phyloP scores from a whole-genome alignment of 179 eudicot species.

The Silene noctiflora region DNA sequence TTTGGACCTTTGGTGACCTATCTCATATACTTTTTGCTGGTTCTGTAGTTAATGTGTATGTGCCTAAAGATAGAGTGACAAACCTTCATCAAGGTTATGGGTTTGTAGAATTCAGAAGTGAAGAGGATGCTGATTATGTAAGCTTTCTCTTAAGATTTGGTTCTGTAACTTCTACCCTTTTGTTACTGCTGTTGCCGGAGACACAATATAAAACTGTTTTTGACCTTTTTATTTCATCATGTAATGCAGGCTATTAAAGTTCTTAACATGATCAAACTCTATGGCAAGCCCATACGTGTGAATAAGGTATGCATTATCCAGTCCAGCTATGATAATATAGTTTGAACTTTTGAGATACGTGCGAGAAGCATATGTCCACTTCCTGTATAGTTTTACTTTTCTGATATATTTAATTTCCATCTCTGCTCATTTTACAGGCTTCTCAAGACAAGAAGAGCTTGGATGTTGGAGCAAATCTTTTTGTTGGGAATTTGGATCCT shows the following conservation, averaged over 20 bases:
- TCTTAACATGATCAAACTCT: conserved; percentile 82
- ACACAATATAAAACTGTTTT: background rate
- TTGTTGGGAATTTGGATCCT: conserved; percentile 94
- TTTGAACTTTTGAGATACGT: background rate
- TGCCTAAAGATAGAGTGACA: conserved; percentile 96
- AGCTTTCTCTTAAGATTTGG: conserved; percentile 19
- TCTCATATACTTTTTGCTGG: background rate
- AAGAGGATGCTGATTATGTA: conserved; percentile 99
- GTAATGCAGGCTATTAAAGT: conserved; percentile 78
- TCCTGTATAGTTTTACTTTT: background rate
- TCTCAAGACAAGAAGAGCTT: conserved; percentile 97
- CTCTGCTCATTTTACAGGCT: conserved; percentile 49
- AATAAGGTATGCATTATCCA: conserved; percentile 50
- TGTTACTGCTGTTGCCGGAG: background rate
- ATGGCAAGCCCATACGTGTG: conserved; percentile 77
- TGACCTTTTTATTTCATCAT: conserved; percentile 12
- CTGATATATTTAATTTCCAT: background rate
- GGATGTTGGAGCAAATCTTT: conserved; percentile 98
- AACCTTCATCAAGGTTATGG: conserved; percentile 98
- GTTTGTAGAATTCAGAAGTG: conserved; percentile 91
- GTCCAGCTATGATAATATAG: background rate
- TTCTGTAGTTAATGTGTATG: conserved; percentile 86
- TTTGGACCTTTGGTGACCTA: background rate
- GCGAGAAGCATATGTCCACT: background rate
- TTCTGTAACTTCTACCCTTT: background rate